phyloP scores from a whole-genome alignment of 2,329 filamentous ascomycete genomes.

The Coleophoma cylindrospora region DNA sequence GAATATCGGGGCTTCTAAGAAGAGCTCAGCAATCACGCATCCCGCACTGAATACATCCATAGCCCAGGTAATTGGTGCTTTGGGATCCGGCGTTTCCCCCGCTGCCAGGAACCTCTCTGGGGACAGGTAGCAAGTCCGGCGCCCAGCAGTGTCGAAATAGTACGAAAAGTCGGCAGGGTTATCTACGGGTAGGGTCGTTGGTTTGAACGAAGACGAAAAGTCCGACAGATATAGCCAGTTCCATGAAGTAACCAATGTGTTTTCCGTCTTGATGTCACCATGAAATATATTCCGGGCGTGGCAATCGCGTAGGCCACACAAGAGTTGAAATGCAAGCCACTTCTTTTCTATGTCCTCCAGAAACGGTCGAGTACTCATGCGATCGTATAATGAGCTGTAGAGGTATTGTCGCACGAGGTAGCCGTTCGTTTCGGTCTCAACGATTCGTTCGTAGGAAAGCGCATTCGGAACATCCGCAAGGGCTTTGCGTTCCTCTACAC shows the following conservation, averaged over 20 bases:
- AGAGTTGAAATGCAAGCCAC: slow-evolving; percentile 93
- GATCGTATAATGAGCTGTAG: slow-evolving; percentile 95
- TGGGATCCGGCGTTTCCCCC: slow-evolving; percentile 58
- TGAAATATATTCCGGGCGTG: slow-evolving; percentile 88
- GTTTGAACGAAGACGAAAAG: slow-evolving; percentile 94
- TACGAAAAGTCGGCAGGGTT: slow-evolving; percentile 98
- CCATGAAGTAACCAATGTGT: slow-evolving; percentile 95
- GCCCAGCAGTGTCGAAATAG: slow-evolving; percentile 90
- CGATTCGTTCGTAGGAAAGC: slow-evolving; percentile 80
- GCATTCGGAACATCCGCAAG: slow-evolving; percentile 86
- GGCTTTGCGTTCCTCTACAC: slow-evolving; percentile 70
- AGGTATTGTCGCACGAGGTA: slow-evolving; percentile 93
- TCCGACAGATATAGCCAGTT: slow-evolving; percentile 99
- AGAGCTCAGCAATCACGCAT: slow-evolving; percentile 94
- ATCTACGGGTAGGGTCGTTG: slow-evolving; percentile 87
- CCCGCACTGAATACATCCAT: slow-evolving; percentile 99
- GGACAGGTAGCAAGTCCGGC: slow-evolving; percentile 90
- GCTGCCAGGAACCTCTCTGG: slow-evolving; percentile 83
- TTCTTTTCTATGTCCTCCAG: slow-evolving; percentile 98
- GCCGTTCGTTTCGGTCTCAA: slow-evolving; percentile 88
- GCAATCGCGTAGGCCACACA: slow-evolving; percentile 88
- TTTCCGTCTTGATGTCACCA: slow-evolving; percentile 98
- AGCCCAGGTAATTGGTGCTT: slow-evolving; percentile 73
- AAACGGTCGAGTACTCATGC: slow-evolving; percentile 92
- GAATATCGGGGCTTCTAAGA: slow-evolving; percentile 94